Percentiles rank a stretch among this genome's conserved stretches.
These are phyloP conservation scores for Boletus tylopilopsis DNA, from an alignment of 768 basidiomycete species.

Conservation along the genomic window DNA sequence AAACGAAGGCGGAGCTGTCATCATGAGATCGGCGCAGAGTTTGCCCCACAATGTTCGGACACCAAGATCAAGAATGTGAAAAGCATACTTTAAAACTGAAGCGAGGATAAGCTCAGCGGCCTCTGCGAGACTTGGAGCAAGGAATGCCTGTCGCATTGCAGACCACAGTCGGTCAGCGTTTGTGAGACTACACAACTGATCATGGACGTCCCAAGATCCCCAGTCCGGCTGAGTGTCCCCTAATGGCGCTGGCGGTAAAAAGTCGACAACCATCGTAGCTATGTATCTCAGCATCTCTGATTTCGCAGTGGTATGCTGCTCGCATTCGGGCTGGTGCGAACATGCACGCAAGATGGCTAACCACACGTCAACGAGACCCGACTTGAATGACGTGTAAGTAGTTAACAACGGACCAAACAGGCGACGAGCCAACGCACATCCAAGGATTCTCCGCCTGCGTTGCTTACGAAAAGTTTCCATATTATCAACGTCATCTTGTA, in stretches of 20 bases:
- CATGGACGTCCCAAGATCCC: slow-evolving; percentile 20
- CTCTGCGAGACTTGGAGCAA: slow-evolving; percentile 35
- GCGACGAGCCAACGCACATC: slow-evolving; percentile 23
- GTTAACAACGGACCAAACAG: slow-evolving; percentile 2
- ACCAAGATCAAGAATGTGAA: slow-evolving; percentile 35
- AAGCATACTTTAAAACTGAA: slow-evolving; percentile 41
- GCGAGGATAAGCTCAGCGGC: slow-evolving; percentile 46
- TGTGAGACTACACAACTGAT: slow-evolving; percentile 38
- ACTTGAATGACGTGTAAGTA: slow-evolving; percentile 25
- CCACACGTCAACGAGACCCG: slow-evolving; percentile 45
- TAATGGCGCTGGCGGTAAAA: slow-evolving; percentile 26
- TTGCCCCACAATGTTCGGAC: slow-evolving; percentile 45
- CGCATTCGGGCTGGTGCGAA: slow-evolving; percentile 40
- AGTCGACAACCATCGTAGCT: slow-evolving; percentile 33
- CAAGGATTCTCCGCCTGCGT: slow-evolving; percentile 10
- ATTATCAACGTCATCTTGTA: slow-evolving; percentile 37
- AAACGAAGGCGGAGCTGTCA: slow-evolving; percentile 38
- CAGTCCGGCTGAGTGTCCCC: slow-evolving; percentile 12
- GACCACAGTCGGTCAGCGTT: slow-evolving; percentile 49
- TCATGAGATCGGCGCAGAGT: slow-evolving; percentile 48
- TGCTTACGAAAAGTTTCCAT: slow-evolving; percentile 34
- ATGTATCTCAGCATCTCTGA: slow-evolving; percentile 34
- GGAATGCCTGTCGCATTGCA: slow-evolving; percentile 47
- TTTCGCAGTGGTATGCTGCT: slow-evolving; percentile 33
- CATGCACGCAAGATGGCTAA: slow-evolving; percentile 52